Percentiles rank a stretch among this genome's conserved stretches.
Conservation (phyloP, 2,329 filamentous ascomycete species). For the Whalleya microplaca region DNA sequence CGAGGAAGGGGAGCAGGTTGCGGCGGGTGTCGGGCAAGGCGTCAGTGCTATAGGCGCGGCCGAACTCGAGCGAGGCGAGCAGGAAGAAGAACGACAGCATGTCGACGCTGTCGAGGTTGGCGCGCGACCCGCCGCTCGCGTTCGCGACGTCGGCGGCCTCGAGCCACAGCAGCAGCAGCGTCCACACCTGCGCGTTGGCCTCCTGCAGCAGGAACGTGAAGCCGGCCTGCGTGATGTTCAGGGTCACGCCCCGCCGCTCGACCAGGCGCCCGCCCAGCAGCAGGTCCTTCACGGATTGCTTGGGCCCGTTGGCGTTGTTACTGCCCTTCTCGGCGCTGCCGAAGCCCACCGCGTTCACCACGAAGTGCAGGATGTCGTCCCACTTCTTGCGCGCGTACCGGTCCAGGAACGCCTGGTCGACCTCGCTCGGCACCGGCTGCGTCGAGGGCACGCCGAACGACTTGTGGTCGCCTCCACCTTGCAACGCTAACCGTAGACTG, state of each 20-base stretch:
- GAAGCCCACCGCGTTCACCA: constrained; percentile 76
- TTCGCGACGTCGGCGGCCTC: constrained; percentile 72
- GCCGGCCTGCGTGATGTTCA: constrained; percentile 86
- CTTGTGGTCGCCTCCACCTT: constrained; percentile 80
- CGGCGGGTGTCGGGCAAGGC: constrained; percentile 80
- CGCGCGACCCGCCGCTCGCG: constrained; percentile 42
- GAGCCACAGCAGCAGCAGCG: constrained; percentile 88
- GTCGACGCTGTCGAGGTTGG: constrained; percentile 85
- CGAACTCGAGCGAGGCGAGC: constrained; percentile 89
- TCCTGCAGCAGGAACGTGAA: constrained; percentile 96
- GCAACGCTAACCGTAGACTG: constrained; percentile 84
- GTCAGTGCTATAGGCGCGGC: constrained; percentile 85
- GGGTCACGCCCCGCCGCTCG: constrained; percentile 54
- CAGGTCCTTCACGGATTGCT: constrained; percentile 81
- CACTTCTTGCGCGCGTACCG: constrained; percentile 85
- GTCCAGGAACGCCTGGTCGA: constrained; percentile 77
- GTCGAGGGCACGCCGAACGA: constrained; percentile 89
- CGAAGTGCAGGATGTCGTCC: constrained; percentile 95
- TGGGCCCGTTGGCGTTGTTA: constrained; percentile 62
- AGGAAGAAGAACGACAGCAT: constrained; percentile 96
- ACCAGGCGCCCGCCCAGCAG: constrained; percentile 82
- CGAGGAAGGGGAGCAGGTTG: constrained; percentile 87
- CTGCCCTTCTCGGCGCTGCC: constrained; percentile 42
- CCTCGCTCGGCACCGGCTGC: constrained; percentile 62
- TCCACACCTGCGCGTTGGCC: constrained; percentile 97